Percentiles rank a stretch among this genome's conserved stretches.
phyloP scores from a whole-genome alignment of 768 basidiomycete genomes.

The Galerina marginata region DNA sequence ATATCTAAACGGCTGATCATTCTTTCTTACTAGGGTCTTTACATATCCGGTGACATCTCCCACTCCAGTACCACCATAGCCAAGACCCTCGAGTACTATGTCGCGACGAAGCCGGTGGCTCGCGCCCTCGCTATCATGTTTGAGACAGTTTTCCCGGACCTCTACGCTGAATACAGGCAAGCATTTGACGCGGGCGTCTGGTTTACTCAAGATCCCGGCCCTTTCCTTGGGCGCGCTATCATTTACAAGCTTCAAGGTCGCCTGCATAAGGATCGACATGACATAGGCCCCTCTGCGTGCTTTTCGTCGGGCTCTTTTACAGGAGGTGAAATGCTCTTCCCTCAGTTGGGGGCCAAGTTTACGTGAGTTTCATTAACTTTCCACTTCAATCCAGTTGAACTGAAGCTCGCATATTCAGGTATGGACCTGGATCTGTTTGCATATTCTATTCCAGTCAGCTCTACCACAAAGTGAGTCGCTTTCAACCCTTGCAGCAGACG shows the following conservation, averaged over 20 bases:
- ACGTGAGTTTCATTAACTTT: slow-evolving; percentile 8
- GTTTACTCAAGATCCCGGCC: slow-evolving; percentile 12
- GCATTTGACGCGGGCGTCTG: slow-evolving; percentile 13
- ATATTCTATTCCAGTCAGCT: slow-evolving; percentile 14
- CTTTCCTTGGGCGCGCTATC: slow-evolving; percentile 13
- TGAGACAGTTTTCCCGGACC: slow-evolving; percentile 4
- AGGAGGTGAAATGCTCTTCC: slow-evolving; percentile 20
- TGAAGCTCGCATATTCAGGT: not conserved
- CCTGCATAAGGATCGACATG: slow-evolving; percentile 14
- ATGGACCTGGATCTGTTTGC: slow-evolving; percentile 16
- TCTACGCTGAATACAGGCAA: slow-evolving; percentile 1
- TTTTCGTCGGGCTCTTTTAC: slow-evolving; percentile 10
- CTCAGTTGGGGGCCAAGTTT: slow-evolving; percentile 15
- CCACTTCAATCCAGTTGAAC: not conserved
- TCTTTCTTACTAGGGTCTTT: slow-evolving; percentile 11
- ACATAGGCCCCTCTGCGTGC: slow-evolving; percentile 11
- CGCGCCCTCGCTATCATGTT: slow-evolving; percentile 3
- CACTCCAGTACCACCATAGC: not conserved
- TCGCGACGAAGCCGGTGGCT: not conserved
- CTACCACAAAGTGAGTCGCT: slow-evolving; percentile 11
- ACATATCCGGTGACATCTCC: slow-evolving; percentile 9
- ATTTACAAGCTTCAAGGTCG: slow-evolving; percentile 19
- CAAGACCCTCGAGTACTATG: slow-evolving; percentile 1
- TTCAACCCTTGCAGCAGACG: not conserved
- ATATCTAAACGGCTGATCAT: not conserved